Evolutionary conservation across 2,329 filamentous ascomycete species (phyloP).

Genomic region (Ascosphaera apis): DNA sequence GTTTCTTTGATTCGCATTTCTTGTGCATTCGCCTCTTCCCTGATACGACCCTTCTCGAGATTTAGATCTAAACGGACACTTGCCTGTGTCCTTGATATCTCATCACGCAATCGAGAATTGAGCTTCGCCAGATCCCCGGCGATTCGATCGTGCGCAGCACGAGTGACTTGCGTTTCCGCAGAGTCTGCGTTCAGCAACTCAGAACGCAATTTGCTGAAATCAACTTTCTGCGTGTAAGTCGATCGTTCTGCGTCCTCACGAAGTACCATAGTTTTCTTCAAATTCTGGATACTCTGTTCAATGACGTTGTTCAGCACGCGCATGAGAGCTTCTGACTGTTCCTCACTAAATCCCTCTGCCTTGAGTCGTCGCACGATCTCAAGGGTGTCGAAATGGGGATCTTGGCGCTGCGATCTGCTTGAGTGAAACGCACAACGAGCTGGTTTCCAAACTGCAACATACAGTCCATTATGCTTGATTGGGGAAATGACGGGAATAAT

Average conservation of each 20-base stretch:
- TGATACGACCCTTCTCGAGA: conserved; percentile 83
- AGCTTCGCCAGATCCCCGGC: conserved; percentile 91
- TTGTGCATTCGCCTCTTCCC: conserved; percentile 88
- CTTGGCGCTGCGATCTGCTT: conserved; percentile 36
- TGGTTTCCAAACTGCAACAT: conserved; percentile 20
- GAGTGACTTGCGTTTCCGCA: conserved; percentile 71
- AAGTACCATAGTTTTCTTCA: conserved; percentile 92
- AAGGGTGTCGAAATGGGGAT: conserved; percentile 95
- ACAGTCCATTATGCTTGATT: conserved; percentile 24
- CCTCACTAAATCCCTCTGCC: conserved; percentile 82
- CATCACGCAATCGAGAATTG: conserved; percentile 69
- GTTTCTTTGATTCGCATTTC: conserved; percentile 98
- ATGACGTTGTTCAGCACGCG: conserved; percentile 90
- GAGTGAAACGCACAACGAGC: conserved; percentile 39
- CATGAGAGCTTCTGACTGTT: conserved; percentile 97
- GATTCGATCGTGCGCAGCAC: conserved; percentile 72
- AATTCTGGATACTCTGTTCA: conserved; percentile 92
- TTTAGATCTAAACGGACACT: conserved; percentile 83
- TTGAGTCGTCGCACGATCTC: conserved; percentile 86
- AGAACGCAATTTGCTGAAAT: conserved; percentile 89
- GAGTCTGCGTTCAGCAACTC: conserved; percentile 83
- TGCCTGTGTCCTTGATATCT: conserved; percentile 83
- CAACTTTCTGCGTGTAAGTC: conserved; percentile 66
- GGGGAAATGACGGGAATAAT: conserved; percentile 7
- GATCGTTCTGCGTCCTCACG: conserved; percentile 42